phyloP scores from a whole-genome alignment of 495 filamentous ascomycete genomes.

The Aspergillus homomorphus region DNA sequence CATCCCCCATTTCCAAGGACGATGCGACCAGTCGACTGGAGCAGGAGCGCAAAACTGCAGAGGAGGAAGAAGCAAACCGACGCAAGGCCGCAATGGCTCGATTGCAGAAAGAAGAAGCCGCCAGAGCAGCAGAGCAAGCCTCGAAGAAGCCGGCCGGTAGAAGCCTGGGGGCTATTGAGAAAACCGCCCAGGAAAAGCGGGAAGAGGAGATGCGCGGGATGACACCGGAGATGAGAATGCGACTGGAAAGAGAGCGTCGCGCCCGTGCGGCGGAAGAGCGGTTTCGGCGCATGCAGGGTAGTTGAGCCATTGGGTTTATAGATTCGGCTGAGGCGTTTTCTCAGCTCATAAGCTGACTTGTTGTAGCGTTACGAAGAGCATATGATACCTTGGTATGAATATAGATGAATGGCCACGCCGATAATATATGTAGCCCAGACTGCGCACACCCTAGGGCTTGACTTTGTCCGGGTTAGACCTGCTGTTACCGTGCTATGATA shows the following conservation, averaged over 20 bases:
- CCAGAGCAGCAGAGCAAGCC: conserved; percentile 41
- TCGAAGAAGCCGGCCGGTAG: conserved; percentile 44
- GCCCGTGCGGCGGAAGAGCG: conserved; percentile 87
- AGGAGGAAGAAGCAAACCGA: conserved; percentile 55
- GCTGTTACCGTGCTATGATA: no score
- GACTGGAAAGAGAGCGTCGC: conserved; percentile 75
- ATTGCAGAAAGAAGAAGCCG: conserved; percentile 63
- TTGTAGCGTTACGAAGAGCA: conserved; percentile 5
- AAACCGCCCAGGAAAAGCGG: conserved; percentile 69
- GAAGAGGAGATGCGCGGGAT: conserved; percentile 80
- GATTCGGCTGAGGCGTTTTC: no score
- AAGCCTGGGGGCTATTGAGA: conserved; percentile 52
- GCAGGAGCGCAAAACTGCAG: conserved; percentile 56
- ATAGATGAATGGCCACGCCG: conserved; percentile 1
- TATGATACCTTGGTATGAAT: conserved; percentile 8
- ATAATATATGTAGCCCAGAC: no score
- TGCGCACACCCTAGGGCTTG: no score
- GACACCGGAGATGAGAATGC: conserved; percentile 78
- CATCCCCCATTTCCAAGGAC: conserved; percentile 60
- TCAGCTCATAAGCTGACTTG: no score
- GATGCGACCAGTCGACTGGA: conserved; percentile 65
- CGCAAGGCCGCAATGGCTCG: conserved; percentile 61
- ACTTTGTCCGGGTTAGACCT: no score
- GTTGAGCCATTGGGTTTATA: neutral
- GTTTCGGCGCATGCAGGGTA: conserved; percentile 57